A percentile compares a stretch with the other conserved stretches of the same genome.
phyloP scores from a whole-genome alignment of 495 filamentous ascomycete species.

The Neurospora pannonica region DNA sequence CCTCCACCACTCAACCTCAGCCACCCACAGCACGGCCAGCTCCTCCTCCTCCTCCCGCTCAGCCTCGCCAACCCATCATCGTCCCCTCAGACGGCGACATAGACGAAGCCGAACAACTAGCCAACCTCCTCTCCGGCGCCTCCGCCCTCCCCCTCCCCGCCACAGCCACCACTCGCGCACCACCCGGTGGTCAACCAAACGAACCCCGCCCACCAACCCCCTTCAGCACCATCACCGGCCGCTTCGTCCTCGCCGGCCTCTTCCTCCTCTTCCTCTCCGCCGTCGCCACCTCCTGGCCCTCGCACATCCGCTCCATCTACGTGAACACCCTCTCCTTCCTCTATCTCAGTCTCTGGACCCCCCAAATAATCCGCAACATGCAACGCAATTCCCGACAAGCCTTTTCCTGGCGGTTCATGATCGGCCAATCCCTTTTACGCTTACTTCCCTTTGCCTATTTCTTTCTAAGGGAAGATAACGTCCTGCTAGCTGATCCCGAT shows the following conservation, averaged over 20 bases:
- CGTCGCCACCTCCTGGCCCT: constrained; percentile 66
- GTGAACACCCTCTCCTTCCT: constrained; percentile 54
- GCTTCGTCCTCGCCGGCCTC: constrained; percentile 66
- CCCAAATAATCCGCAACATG: constrained; percentile 84
- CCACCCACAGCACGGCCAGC: constrained; percentile 25
- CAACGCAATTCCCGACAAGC: constrained; percentile 86
- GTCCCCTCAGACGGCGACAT: constrained; percentile 79
- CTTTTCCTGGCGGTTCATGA: constrained; percentile 75
- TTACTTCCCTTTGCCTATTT: constrained; percentile 76
- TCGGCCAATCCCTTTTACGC: constrained; percentile 71
- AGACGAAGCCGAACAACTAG: constrained; percentile 42
- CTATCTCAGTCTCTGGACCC: constrained; percentile 85
- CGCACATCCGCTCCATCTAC: constrained; percentile 57
- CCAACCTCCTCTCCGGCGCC: constrained; percentile 29
- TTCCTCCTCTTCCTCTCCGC: constrained; percentile 63
- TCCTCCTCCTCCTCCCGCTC: constrained; percentile 51
- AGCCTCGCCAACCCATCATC: constrained; percentile 52
- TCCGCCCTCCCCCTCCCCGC: constrained; percentile 10
- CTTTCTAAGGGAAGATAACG: constrained; percentile 61
- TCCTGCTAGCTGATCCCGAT: constrained; percentile 70
- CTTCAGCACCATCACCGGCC: constrained; percentile 68
- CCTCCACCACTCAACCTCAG: constrained; percentile 11
- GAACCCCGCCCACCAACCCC: constrained; percentile 20
- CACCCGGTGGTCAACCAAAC: constrained; percentile 1
- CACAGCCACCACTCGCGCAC: not conserved